Base-by-base conservation (phyloP, 1,284 basidiomycete genomes). In the Pascua guehoae region DNA sequence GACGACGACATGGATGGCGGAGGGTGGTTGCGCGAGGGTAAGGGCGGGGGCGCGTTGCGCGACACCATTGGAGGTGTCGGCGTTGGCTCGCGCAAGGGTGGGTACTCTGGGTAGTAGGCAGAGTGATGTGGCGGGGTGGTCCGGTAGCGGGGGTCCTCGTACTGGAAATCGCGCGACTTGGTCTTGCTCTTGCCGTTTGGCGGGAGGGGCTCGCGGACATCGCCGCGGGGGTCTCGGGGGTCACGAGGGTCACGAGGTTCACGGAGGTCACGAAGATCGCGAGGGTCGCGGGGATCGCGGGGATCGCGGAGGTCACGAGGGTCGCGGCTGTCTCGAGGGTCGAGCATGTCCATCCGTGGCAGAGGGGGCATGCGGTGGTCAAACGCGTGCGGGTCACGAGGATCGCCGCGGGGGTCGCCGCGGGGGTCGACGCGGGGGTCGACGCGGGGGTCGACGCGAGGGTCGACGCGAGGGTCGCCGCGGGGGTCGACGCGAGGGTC, bases 181-280 rank as follows among this genome's bases (percentile, higher is more conserved):
- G 24, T 32, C 24, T 32, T 32, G 24, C 24, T 32, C 24, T 32
- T 32, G 24, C 49, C 16, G 41, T 15, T 16, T 43, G 41, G 41
- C 17, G n/a, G 45, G 24, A 12, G 51, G 37, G 17, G 37, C n/a
- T 18, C 43, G 15, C 37, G 51, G 7, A 45, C 51, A n/a, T 52
- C 43, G 43, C 11, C 18, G 12, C 40, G 47, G 7, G 17, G 18
- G 18, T 45, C 44, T 5, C 42, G 42, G n/a, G 43, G 17, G 12
- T 38, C 42, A 16, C 47, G 47, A 12, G 39, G 37, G 47, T 48
- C 49, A 17, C 49, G 47, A 1, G 47, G 38, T 36, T 48, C 47
- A 15, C 53, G 53, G 12, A 16, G 44, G 40, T 53, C 51, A 8
- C 45, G 45, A 9, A 45, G 51, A 17, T 53, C 51, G 17, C 51